Conservation (phyloP, 2,329 filamentous ascomycete species). For the Trichophaea hybrida region DNA sequence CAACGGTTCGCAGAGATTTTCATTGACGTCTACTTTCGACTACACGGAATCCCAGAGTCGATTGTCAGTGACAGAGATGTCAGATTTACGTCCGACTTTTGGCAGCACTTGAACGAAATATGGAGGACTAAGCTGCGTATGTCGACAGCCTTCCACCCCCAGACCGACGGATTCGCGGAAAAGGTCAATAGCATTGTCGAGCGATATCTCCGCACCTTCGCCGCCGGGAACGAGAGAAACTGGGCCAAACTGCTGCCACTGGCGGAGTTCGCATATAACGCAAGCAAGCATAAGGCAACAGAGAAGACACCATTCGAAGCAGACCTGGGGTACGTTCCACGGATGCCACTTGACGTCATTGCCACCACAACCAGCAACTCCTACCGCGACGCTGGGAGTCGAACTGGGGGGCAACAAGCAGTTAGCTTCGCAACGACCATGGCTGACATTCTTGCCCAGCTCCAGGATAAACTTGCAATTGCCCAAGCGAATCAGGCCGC, state of each 20-base stretch:
- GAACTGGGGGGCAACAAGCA: too few relatives aligned
- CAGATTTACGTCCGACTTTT: slow-evolving; percentile 19
- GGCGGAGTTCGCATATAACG: slow-evolving; percentile 17
- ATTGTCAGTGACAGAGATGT: slow-evolving; percentile 18
- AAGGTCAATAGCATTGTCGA: slow-evolving; percentile 20
- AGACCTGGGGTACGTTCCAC: slow-evolving; percentile 5
- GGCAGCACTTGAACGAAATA: slow-evolving; percentile 19
- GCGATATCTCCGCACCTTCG: slow-evolving; percentile 12
- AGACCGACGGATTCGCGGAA: too few relatives aligned
- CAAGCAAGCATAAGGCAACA: neutral
- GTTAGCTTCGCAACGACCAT: too few relatives aligned
- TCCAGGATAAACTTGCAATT: too few relatives aligned
- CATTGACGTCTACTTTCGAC: neutral
- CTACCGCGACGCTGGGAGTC: too few relatives aligned
- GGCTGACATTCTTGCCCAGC: too few relatives aligned
- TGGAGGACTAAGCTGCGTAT: too few relatives aligned
- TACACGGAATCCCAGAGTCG: neutral
- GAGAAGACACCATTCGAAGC: slow-evolving; percentile 13
- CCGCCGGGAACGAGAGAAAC: slow-evolving; percentile 17
- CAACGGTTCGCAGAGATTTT: slow-evolving; percentile 1
- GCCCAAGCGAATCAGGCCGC: too few relatives aligned
- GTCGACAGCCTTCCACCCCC: too few relatives aligned
- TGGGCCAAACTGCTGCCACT: slow-evolving; percentile 14
- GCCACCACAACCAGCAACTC: too few relatives aligned
- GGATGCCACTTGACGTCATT: neutral